Evolutionary conservation across 176 grass and related monocot species (phyloP), one percentile per base, ranked within the genome.

Genomic region (Eragrostis nindensis): DNA sequence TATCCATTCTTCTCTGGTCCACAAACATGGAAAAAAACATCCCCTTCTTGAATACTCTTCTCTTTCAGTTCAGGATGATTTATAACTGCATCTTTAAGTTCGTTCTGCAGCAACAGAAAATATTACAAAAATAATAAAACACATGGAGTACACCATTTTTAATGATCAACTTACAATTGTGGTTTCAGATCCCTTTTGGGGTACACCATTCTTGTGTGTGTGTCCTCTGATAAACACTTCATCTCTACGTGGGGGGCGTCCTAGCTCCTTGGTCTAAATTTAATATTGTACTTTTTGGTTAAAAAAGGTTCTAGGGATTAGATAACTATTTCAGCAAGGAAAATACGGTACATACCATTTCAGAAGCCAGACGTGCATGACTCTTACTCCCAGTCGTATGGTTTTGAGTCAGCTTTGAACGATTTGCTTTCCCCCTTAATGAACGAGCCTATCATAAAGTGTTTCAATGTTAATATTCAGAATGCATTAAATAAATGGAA

Each of bases 81-180:
- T 47, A 1, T 21, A 21, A 32, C 7, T 77, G 25, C 57, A 32
- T 27, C 15, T 63, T 62, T 13, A 78, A 78, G 60, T 5, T 42
- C 59, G 36, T 64, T 63, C 75, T 64, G 5, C 1, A 15, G 1
- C 8, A 36, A 36, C 19, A 0, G 2, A 48, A 49, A 22, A 0
- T n/a, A 30, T 77, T 47, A 63, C n/a, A 11, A 19, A 74, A 40
- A 56, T 16, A 41, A 14, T 5, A 22, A 7, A 3, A 1, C 49
- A 44, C 6, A 5, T 42, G 41, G n/a, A n/a, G n/a, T n/a, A n/a
- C n/a, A n/a, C n/a, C n/a, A n/a, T n/a, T n/a, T n/a, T n/a, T n/a
- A n/a, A n/a, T n/a, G n/a, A n/a, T n/a, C n/a, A 4, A 74, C 71
- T 56, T 74, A 40, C 71, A 74, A 74, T 56, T 74, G 71, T 74